Evolutionary conservation across 768 basidiomycete species (phyloP).

Genomic region (Hypholoma sublateritium): DNA sequence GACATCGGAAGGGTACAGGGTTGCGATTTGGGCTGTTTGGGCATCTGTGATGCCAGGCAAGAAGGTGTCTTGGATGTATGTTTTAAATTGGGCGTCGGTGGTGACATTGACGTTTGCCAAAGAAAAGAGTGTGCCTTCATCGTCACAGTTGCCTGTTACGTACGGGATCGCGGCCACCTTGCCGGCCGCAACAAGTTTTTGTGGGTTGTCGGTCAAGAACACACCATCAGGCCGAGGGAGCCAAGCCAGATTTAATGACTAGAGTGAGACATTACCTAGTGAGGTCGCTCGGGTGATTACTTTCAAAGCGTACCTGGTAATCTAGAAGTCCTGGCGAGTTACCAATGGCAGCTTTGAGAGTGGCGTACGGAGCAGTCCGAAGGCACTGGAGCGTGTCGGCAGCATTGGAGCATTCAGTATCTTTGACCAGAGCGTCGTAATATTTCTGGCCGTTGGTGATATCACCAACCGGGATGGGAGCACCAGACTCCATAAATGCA

Average conservation of each 20-base stretch:
- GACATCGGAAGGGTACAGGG: slow-evolving; percentile 37
- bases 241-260: slow-evolving; percentile 49
- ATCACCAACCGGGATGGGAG: slow-evolving; percentile 42
- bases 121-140: slow-evolving; percentile 49
- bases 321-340: slow-evolving; percentile 35
- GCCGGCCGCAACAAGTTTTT: slow-evolving; percentile 39
- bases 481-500: slow-evolving; percentile 51
- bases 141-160: slow-evolving; percentile 57
- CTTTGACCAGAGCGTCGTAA: slow-evolving; percentile 41
- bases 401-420: slow-evolving; percentile 27
- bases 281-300: neutral
- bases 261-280: neutral
- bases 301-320: slow-evolving; percentile 32
- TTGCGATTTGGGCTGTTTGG: slow-evolving; percentile 27
- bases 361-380: slow-evolving; percentile 32
- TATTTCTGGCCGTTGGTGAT: slow-evolving; percentile 42
- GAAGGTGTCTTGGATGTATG: slow-evolving; percentile 26
- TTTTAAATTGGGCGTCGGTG: slow-evolving; percentile 21
- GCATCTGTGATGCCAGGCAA: slow-evolving; percentile 28
- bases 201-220: slow-evolving; percentile 44
- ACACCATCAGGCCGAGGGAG: slow-evolving; percentile 48
- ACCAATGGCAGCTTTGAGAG: slow-evolving; percentile 39
- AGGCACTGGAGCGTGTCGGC: slow-evolving; percentile 42
- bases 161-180: slow-evolving; percentile 49
- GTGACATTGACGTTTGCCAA: slow-evolving; percentile 13